These are phyloP conservation scores for Mycena leptocephala DNA, from an alignment of 768 basidiomycete species.

Conservation along the genomic window DNA sequence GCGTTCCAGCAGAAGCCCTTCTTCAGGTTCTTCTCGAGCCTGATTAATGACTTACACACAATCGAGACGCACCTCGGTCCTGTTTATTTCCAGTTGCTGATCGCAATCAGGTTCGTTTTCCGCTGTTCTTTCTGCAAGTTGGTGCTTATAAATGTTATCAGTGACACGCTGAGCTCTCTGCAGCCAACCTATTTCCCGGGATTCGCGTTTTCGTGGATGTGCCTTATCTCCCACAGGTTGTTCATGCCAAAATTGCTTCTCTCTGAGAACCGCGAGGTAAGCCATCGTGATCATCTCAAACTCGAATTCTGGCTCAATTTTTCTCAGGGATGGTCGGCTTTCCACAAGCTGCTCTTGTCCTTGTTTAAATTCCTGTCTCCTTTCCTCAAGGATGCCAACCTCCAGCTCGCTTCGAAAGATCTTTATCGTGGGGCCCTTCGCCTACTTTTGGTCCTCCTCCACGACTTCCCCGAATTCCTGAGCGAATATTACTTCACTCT, in stretches of 20 bases:
- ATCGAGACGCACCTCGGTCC: conserved; percentile 90
- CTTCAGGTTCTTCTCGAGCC: conserved; percentile 97
- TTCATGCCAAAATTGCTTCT: conserved; percentile 97
- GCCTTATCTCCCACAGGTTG: conserved; percentile 93
- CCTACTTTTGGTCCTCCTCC: conserved; percentile 93
- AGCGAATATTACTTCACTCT: conserved; percentile 97
- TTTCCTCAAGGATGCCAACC: conserved; percentile 88
- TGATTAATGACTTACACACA: conserved; percentile 91
- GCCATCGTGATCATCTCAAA: conserved; percentile 8
- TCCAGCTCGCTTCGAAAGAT: conserved; percentile 86
- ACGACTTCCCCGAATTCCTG: conserved; percentile 99
- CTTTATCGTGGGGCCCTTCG: conserved; percentile 94
- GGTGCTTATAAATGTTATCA: conserved; percentile 49
- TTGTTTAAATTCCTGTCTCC: conserved; percentile 96
- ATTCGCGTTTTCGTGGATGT: conserved; percentile 99
- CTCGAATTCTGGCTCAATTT: conserved; percentile 24
- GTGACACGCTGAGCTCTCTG: conserved; percentile 95
- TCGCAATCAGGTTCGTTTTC: conserved; percentile 87
- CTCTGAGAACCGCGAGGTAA: conserved; percentile 90
- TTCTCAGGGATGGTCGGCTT: conserved; percentile 91
- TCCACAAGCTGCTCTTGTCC: conserved; percentile 94
- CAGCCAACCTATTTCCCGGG: conserved; percentile 98
- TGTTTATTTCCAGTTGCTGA: conserved; percentile 91
- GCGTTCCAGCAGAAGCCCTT: conserved; percentile 98
- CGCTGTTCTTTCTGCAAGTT: conserved; percentile 1